Conservation (phyloP, 2,329 filamentous ascomycete species). For the Aquanectria penicillioides region DNA sequence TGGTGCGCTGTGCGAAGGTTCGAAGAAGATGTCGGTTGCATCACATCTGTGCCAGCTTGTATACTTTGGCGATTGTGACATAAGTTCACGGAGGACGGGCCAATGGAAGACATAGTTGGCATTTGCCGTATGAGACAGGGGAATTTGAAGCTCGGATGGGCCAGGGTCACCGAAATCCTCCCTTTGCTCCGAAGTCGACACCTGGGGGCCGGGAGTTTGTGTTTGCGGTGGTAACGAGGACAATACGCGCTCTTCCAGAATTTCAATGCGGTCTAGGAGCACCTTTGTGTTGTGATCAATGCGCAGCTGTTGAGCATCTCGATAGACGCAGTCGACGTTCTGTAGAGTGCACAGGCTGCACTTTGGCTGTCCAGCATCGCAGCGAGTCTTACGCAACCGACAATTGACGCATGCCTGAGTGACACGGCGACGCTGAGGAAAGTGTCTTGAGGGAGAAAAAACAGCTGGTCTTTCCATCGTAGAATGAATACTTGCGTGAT, state of each 20-base stretch:
- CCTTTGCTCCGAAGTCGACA: too few species aligned
- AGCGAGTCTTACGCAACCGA: conserved; percentile 44
- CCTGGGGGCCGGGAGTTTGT: too few species aligned
- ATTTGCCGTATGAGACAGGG: conserved; percentile 27
- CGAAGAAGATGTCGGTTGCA: conserved; percentile 28
- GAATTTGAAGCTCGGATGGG: conserved; percentile 26
- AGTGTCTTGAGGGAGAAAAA: too few species aligned
- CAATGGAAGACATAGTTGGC: conserved; percentile 30
- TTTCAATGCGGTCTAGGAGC: conserved; percentile 43
- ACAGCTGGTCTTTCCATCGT: too few species aligned
- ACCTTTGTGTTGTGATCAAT: conserved; percentile 43
- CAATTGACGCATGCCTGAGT: conserved; percentile 44
- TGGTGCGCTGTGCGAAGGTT: fast-evolving
- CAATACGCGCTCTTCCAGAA: conserved; percentile 41
- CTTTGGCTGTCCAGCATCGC: conserved; percentile 42
- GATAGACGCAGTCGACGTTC: conserved; percentile 43
- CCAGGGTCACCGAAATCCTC: too few species aligned
- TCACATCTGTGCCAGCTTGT: not conserved
- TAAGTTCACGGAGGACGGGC: conserved; percentile 10
- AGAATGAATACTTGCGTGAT: too few species aligned
- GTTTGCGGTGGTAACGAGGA: conserved; percentile 23
- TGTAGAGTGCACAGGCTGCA: conserved; percentile 42
- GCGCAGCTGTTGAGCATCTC: conserved; percentile 41
- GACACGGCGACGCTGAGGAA: conserved; percentile 21
- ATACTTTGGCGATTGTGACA: not conserved